Evolutionary conservation across 2,329 filamentous ascomycete species (phyloP).

Genomic region (Fusarium vanettenii): DNA sequence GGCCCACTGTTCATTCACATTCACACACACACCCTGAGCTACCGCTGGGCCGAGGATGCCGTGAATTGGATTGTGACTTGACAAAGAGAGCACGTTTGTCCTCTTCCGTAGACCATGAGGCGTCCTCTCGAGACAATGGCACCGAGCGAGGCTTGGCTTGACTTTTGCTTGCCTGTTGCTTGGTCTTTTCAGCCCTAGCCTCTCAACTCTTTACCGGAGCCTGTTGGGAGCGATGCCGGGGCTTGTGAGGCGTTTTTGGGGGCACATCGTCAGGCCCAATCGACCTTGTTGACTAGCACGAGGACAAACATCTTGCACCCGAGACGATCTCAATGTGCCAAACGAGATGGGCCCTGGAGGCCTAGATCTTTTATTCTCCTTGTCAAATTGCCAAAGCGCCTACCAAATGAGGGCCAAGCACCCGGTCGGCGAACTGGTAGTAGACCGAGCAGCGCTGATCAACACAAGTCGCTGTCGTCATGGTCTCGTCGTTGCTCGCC

Average conservation of each 20-base stretch:
- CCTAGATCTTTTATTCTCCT: not conserved
- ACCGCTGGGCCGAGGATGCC: not conserved
- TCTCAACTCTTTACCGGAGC: not conserved
- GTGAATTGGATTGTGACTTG: not conserved
- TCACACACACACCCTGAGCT: not conserved
- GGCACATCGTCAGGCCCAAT: not conserved
- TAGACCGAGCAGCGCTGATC: not conserved
- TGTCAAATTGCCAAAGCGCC: not conserved
- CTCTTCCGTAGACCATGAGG: not conserved
- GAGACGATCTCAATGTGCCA: constrained; percentile 3
- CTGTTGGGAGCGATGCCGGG: not conserved
- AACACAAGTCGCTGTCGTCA: constrained; percentile 24
- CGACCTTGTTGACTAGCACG: not conserved
- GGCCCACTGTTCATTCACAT: not conserved
- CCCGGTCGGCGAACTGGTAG: not conserved
- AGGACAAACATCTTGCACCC: not conserved
- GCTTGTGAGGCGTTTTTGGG: not conserved
- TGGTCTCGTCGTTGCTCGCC: not conserved
- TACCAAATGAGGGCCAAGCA: not conserved
- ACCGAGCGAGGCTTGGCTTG: not conserved
- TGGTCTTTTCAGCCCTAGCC: not conserved
- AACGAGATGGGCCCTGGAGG: not conserved
- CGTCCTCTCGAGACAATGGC: not conserved
- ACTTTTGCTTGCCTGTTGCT: not conserved
- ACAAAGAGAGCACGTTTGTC: not conserved